These are phyloP conservation scores for Boehmeria nivea DNA, from an alignment of 306 rosid species.

Conservation along the genomic window DNA sequence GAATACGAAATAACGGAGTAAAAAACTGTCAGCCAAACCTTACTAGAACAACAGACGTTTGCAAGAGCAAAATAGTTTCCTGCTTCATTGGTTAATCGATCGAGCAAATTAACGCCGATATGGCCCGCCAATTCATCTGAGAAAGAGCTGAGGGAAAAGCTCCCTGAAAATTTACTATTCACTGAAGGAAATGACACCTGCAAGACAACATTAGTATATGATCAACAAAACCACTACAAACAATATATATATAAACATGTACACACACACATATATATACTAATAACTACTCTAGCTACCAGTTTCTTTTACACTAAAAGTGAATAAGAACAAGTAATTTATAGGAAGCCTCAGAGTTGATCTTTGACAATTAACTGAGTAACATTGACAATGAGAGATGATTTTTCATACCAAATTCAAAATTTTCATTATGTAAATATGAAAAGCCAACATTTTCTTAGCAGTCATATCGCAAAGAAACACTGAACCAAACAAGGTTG, in stretches of 20 bases:
- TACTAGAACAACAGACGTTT: conserved; percentile 51
- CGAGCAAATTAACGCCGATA: conserved; percentile 32
- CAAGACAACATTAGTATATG: conserved; percentile 12
- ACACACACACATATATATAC: background rate
- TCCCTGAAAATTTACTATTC: conserved; percentile 18
- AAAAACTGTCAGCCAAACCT: conserved; percentile 44
- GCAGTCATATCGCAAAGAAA: no score
- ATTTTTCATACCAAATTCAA: no score
- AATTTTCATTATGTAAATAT: no score
- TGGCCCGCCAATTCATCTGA: conserved; percentile 44
- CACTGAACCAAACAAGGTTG: no score
- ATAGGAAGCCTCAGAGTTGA: no score
- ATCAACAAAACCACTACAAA: no score
- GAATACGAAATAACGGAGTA: no score
- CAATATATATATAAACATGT: background rate
- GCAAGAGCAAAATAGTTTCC: conserved; percentile 81
- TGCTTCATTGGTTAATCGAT: conserved; percentile 19
- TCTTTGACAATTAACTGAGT: no score
- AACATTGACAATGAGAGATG: no score
- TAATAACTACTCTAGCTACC: background rate
- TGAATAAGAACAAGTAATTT: no score
- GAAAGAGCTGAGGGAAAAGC: conserved; percentile 66
- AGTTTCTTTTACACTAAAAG: no score
- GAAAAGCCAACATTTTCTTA: no score
- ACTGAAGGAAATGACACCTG: conserved; percentile 57